Evolutionary conservation across 2,329 filamentous ascomycete genomes (phyloP).

Genomic region (Cryphonectria naterciae): DNA sequence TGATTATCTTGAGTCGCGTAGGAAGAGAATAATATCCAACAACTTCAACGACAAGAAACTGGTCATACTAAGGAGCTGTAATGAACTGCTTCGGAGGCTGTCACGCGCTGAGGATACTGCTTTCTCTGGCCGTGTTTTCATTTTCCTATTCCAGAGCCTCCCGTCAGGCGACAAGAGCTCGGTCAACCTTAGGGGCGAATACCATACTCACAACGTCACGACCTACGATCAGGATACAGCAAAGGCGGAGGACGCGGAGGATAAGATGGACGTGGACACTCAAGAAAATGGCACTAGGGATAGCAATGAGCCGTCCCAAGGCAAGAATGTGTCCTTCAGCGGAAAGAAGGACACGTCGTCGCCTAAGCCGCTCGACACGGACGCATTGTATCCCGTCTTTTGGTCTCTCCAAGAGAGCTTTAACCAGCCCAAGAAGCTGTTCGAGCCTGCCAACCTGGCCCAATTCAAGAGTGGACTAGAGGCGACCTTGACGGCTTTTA

Average conservation of each 20-base stretch:
- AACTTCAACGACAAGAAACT: conserved; percentile 84
- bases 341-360: conserved; percentile 45
- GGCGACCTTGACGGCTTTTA: conserved; percentile 62
- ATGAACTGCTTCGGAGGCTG: conserved; percentile 88
- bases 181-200: conserved; percentile 94
- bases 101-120: conserved; percentile 97
- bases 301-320: conserved; percentile 38
- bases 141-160: conserved; percentile 98
- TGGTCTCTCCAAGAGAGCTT: conserved; percentile 94
- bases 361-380: conserved; percentile 64
- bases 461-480: conserved; percentile 81
- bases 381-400: conserved; percentile 85
- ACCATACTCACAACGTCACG: conserved; percentile 93
- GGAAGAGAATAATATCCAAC: conserved; percentile 82
- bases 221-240: conserved; percentile 68
- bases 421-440: conserved; percentile 84
- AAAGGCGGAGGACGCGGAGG: conserved; percentile 40
- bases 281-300: conserved; percentile 44
- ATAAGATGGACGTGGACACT: conserved; percentile 70
- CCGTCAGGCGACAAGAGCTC: conserved; percentile 96
- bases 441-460: conserved; percentile 71
- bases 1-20: conserved; percentile 90
- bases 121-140: conserved; percentile 96
- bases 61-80: conserved; percentile 90
- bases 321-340: conserved; percentile 51